Evolutionary conservation across 495 filamentous ascomycete species (phyloP), one percentile per base, ranked within the genome.

Genomic region (Monascus purpureus): DNA sequence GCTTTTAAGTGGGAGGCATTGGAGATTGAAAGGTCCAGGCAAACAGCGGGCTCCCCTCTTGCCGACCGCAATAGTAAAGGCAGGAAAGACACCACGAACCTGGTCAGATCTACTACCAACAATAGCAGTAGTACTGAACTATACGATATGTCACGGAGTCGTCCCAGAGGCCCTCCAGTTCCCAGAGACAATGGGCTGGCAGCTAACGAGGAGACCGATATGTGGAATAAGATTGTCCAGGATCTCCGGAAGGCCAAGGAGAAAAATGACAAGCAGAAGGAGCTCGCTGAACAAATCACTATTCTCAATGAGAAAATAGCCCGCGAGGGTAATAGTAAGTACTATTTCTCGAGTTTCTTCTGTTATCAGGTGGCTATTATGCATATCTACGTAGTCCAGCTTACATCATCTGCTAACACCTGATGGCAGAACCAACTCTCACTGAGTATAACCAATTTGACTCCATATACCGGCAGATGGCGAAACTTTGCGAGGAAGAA

Each of bases 401-500:
- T 8, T 2, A 8, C 8, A 8, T 6, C 22, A 24, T 24, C 6
- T 11, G 6, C 22, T 6, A 24, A 24, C 11, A 6, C n/a, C n/a
- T n/a, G n/a, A n/a, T 27, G 17, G 43, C 42, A 62, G 61, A 46
- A 42, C 53, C 61, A 8, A 53, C 45, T 7, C 47, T 62, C 26
- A 35, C 37, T 3, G 59, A 65, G 30, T 56, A 63, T 29, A 57
- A 59, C 27, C 57, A 70, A 28, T 57, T 82, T 14, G 68, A 74
- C 40, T 50, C 46, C 31, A 57, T 73, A 31, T 72, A 75, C 42
- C 67, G 78, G 17, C 73, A 78, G 39, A 70, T 73, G 35, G 55
- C 77, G 43, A 70, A 69, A 34, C 60, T 78, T 14, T 67, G 64
- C 26, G 75, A 82, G 37, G 70, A 79, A 26, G 67, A 75, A 36